These are phyloP conservation scores for Rubroboletus satanas DNA, from an alignment of 768 basidiomycete species.

Conservation along the genomic window DNA sequence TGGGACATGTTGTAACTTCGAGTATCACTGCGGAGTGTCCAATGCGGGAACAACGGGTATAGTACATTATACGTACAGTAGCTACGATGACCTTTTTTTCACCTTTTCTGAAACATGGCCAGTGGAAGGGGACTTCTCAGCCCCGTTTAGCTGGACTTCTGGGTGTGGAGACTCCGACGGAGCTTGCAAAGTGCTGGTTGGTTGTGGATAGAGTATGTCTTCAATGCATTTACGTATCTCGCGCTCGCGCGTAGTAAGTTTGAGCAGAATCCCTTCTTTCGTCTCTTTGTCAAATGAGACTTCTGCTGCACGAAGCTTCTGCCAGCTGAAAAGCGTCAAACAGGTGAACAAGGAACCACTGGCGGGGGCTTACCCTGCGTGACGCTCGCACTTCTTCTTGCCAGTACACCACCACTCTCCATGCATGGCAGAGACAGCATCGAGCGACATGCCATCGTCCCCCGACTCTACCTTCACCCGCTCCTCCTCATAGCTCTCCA, in stretches of 20 bases:
- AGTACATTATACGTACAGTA: conserved; percentile 16
- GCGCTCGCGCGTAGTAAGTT: conserved; percentile 70
- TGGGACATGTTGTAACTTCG: conserved; percentile 16
- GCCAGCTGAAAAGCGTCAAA: conserved; percentile 54
- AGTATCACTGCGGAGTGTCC: conserved; percentile 10
- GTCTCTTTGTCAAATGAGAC: conserved; percentile 72
- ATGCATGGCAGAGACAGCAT: conserved; percentile 27
- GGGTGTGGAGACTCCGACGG: conserved; percentile 32
- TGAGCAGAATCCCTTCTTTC: conserved; percentile 62
- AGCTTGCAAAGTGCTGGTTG: conserved; percentile 33
- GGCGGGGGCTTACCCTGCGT: conserved; percentile 55
- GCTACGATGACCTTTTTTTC: conserved; percentile 48
- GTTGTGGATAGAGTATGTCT: conserved; percentile 57
- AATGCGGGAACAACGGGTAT: conserved; percentile 21
- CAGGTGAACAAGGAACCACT: neutral
- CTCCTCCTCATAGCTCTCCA: conserved; percentile 65
- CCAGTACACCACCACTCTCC: conserved; percentile 79
- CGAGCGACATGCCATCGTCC: conserved; percentile 40
- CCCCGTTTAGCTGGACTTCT: conserved; percentile 45
- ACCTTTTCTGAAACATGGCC: conserved; percentile 51
- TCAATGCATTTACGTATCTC: conserved; percentile 76
- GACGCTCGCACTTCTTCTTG: conserved; percentile 72
- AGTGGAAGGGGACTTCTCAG: conserved; percentile 34
- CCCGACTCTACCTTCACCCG: conserved; percentile 32
- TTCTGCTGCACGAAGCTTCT: conserved; percentile 68